Base-by-base conservation (phyloP, 192 early-diverging fungal species). In the Lunasporangiospora selenospora region DNA sequence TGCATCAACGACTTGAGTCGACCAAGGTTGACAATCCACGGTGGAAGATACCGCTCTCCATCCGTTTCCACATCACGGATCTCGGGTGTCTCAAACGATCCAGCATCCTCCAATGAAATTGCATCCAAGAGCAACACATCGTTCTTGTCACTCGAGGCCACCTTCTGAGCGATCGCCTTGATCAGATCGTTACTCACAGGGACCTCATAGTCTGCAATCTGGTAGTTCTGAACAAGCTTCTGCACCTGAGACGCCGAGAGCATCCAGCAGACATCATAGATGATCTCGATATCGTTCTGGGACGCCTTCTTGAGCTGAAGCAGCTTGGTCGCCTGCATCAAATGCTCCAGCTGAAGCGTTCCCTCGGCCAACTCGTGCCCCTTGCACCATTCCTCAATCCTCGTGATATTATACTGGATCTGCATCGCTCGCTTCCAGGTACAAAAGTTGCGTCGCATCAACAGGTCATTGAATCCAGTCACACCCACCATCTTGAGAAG, bases 381-480 rank as follows among this genome's bases (percentile, higher is more conserved):
- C 76, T 95, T 96, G 88, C 96, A 98, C 98, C 98, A 99, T 75
- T 99, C 98, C 77, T 98, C 94, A 52, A 99, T 87, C 23, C 95
- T 88, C 6, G 93, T 92, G 37, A 98, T 89, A 65, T 99, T 99
- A 83, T 97, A 99, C 81, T 98, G 96, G 67, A 99, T 96, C 85
- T 99, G 98, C 86, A 97, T 95, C 16, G 88, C 88, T 66, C 98
- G 90, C 80, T 99, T 98, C 95, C 96, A 98, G 24, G 98, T 97
- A 81, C 94, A 97, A 62, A 98, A 99, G 84, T 98, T 98, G 63
- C 95, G 93, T 38, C 98, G 86, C 91, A 97, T 98, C 60, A 99
- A 87, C 63, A 99, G 75, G 79, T 98, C 94, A 82, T 99, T 99
- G 75, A 98, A 98, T 0, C 95, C 91, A 3, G 90, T 89, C 3